Evolutionary conservation across 805 yeast genomes (phyloP).

Genomic region (Cyberlindnera maritima): DNA sequence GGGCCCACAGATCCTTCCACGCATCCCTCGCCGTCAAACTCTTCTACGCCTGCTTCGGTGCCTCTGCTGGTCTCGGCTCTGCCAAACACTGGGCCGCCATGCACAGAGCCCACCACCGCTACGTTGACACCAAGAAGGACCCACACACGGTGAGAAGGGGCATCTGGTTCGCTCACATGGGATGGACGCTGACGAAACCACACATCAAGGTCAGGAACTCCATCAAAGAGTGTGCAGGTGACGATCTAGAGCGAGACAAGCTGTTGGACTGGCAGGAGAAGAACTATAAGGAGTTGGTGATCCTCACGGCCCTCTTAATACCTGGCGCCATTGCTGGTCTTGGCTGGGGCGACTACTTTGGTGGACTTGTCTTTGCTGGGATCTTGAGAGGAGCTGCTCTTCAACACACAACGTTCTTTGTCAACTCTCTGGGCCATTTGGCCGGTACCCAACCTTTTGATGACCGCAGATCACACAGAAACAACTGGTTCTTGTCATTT

Average conservation of each 20-base stretch:
- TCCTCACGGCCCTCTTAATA: constrained; percentile 50
- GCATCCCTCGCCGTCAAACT: constrained; percentile 44
- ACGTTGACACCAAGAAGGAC: constrained; percentile 83
- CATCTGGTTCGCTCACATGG: constrained; percentile 77
- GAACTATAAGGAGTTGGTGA: constrained; percentile 47
- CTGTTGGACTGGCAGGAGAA: constrained; percentile 36
- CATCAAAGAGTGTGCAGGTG: constrained; percentile 36
- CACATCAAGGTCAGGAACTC: constrained; percentile 49
- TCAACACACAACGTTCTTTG: constrained; percentile 76
- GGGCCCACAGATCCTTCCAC: constrained; percentile 59
- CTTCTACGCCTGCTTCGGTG: constrained; percentile 57
- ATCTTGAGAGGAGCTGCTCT: constrained; percentile 64
- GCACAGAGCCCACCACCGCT: constrained; percentile 89
- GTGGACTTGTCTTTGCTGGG: constrained; percentile 82
- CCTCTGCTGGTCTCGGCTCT: constrained; percentile 75
- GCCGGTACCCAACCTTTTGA: constrained; percentile 73
- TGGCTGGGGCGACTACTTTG: constrained; percentile 69
- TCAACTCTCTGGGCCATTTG: constrained; percentile 82
- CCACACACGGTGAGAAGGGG: constrained; percentile 86
- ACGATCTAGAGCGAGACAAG: constrained; percentile 59
- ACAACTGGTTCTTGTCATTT: constrained; percentile 58
- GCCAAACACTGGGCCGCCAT: constrained; percentile 76
- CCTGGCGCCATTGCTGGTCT: constrained; percentile 68
- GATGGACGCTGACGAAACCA: constrained; percentile 78
- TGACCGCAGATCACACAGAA: constrained; percentile 70